Conservation (phyloP, 2,329 filamentous ascomycete genomes). For the Claviceps pusilla region DNA sequence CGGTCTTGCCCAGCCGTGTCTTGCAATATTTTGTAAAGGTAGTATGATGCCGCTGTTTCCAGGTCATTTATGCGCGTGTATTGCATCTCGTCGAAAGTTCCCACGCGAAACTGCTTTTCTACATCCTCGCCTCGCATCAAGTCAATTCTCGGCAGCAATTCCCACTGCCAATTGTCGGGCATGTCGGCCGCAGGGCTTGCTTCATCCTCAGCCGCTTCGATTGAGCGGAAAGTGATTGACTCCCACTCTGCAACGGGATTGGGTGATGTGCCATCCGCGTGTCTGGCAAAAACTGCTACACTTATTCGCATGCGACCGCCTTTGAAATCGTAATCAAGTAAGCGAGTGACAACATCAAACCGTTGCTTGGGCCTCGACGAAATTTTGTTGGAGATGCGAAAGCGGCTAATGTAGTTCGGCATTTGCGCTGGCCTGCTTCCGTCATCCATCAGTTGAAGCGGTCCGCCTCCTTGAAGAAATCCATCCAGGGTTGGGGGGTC, state of each 20-base stretch:
- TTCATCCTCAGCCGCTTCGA: slow-evolving; percentile 2
- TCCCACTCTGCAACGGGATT: slow-evolving; percentile 13
- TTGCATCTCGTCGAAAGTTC: slow-evolving; percentile 12
- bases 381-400: slow-evolving; percentile 17
- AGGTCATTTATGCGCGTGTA: slow-evolving; percentile 9
- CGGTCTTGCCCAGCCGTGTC: slow-evolving; percentile 9
- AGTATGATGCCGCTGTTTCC: slow-evolving; percentile 9
- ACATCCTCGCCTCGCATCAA: slow-evolving; percentile 10
- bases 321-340: slow-evolving; percentile 12
- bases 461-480: slow-evolving; percentile 12
- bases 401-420: slow-evolving; percentile 16
- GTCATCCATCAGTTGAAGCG: slow-evolving; percentile 10
- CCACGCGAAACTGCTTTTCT: slow-evolving; percentile 12
- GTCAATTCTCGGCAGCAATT: slow-evolving; percentile 12
- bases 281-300: slow-evolving; percentile 12
- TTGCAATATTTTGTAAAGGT: slow-evolving; percentile 10
- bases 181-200: slow-evolving; percentile 8
- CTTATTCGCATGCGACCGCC: slow-evolving; percentile 12
- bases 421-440: slow-evolving; percentile 12
- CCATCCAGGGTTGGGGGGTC: slow-evolving; percentile 16
- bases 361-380: slow-evolving; percentile 7
- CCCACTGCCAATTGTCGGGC: slow-evolving; percentile 11
- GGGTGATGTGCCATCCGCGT: background rate
- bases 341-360: slow-evolving; percentile 12
- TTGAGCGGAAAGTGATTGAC: slow-evolving; percentile 6